These are phyloP conservation scores for Iris pallida DNA, from an alignment of 116 monocot genomes.

Conservation along the genomic window DNA sequence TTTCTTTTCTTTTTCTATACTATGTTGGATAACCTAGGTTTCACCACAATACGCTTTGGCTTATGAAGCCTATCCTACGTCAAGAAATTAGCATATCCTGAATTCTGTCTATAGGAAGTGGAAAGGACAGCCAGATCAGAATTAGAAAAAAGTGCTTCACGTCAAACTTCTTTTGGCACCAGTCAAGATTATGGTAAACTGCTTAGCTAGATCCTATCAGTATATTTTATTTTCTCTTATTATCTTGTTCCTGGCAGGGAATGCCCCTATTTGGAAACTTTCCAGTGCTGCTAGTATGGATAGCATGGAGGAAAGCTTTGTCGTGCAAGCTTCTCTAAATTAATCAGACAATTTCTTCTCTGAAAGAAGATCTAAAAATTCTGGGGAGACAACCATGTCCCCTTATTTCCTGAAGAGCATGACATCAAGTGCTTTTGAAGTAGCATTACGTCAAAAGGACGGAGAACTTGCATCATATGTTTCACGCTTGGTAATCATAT, in stretches of 20 bases:
- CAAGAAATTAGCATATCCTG: too few species aligned
- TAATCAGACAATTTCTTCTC: constrained; percentile 43
- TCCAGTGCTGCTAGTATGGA: constrained; percentile 69
- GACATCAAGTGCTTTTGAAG: constrained; percentile 95
- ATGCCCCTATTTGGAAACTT: constrained; percentile 33
- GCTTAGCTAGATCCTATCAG: constrained; percentile 1
- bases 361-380: constrained; percentile 64
- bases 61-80: too few species aligned
- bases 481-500: constrained; percentile 70
- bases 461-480: constrained; percentile 90
- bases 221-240: background rate
- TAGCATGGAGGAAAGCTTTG: constrained; percentile 76
- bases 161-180: constrained; percentile 35
- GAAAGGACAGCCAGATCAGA: constrained; percentile 67
- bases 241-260: constrained; percentile 38
- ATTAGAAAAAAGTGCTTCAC: constrained; percentile 57
- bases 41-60: too few species aligned
- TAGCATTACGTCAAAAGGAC: constrained; percentile 88
- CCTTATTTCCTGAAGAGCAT: constrained; percentile 87
- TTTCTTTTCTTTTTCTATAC: too few species aligned
- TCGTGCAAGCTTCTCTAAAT: constrained; percentile 76
- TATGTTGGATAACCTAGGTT: too few species aligned
- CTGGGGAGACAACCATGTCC: constrained; percentile 59
- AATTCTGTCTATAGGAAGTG: constrained; percentile 55
- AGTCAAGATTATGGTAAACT: constrained; percentile 47